These are phyloP conservation scores for Cardamine resedifolia DNA, from an alignment of 345 rosid genomes.

Conservation along the genomic window DNA sequence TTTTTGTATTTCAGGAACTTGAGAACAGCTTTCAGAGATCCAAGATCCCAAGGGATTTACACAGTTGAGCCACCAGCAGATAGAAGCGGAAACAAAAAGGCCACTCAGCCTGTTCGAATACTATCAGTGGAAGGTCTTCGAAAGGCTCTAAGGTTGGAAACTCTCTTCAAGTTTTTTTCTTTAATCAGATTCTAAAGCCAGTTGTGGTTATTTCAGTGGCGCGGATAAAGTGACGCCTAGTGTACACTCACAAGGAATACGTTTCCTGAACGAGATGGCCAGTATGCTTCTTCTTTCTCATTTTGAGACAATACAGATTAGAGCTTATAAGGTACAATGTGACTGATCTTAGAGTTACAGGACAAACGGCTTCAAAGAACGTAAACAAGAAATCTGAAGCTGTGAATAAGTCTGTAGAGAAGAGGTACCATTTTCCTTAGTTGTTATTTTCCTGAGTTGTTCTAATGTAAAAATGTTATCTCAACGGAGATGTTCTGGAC, in stretches of 20 bases:
- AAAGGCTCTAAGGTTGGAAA: slow-evolving; percentile 67
- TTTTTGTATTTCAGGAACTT: slow-evolving; percentile 49
- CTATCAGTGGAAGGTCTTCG: slow-evolving; percentile 80
- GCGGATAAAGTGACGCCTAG: slow-evolving; percentile 89
- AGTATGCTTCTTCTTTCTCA: slow-evolving; percentile 44
- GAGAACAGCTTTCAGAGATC: slow-evolving; percentile 58
- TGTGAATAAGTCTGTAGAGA: slow-evolving; percentile 37
- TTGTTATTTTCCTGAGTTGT: slow-evolving; percentile 17
- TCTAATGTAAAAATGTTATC: neutral
- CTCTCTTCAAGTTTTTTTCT: neutral
- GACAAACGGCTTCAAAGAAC: slow-evolving; percentile 42
- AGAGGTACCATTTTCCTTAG: slow-evolving; percentile 50
- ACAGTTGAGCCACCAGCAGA: slow-evolving; percentile 59
- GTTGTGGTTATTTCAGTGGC: slow-evolving; percentile 48
- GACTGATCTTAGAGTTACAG: slow-evolving; percentile 39
- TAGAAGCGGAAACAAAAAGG: slow-evolving; percentile 45
- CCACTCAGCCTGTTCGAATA: slow-evolving; percentile 55
- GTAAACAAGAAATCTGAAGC: slow-evolving; percentile 40
- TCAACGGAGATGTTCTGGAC: slow-evolving; percentile 18
- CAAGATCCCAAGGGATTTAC: slow-evolving; percentile 60
- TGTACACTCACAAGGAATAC: slow-evolving; percentile 80
- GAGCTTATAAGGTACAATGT: slow-evolving; percentile 4
- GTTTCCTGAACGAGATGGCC: slow-evolving; percentile 81
- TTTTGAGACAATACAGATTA: neutral
- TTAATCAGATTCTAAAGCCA: neutral